Evolutionary conservation across 495 filamentous ascomycete genomes (phyloP), one percentile per base, ranked within the genome.

Genomic region (Cercophora samala): DNA sequence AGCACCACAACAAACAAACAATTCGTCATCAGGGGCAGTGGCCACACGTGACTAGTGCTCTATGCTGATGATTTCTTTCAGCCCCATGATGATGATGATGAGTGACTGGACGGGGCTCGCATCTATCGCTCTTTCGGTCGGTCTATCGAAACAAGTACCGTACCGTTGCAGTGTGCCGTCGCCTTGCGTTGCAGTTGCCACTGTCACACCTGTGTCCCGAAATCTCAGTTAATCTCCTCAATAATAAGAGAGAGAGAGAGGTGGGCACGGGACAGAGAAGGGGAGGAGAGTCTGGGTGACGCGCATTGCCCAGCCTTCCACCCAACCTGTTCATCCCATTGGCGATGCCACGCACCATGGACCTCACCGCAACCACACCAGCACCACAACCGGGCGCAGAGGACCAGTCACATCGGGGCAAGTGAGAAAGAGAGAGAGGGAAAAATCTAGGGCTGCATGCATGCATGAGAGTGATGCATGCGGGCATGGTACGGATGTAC

Each of bases 21-120:
- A 64, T 66, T 64, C 56, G 13, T 66, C 56, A 23, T 46, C 37
- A 46, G 37, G 37, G 37, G 37, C 37, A 46, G 15, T 46, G 37
- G 15, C 13, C 37, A 46, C 37, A 46, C 37, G 37, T 46, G 37
- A 46, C 37, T 13, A 1, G 37, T 46, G 37, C 13, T 46, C 37
- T 46, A 46, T 46, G 37, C 37, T 46, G 37, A 46, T 46, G 37
- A 46, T 46, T 32, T 32, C 29, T 32, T 32, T 32, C 55, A 22
- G 55, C 6, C 19, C 8, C 9, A 59, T 59, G 56, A 24, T 23
- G 56, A 59, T 59, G 54, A 24, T 58, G 52, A 24, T 19, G 0
- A 29, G 8, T 29, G 37, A 25, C 26, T 22, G 17, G 58, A n/a
- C 55, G 24, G 46, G 18, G 37, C 37, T 46, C 37, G 37, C 37